phyloP scores from a whole-genome alignment of 2,329 filamentous ascomycete species.

The Kalaharituber pfeilii region DNA sequence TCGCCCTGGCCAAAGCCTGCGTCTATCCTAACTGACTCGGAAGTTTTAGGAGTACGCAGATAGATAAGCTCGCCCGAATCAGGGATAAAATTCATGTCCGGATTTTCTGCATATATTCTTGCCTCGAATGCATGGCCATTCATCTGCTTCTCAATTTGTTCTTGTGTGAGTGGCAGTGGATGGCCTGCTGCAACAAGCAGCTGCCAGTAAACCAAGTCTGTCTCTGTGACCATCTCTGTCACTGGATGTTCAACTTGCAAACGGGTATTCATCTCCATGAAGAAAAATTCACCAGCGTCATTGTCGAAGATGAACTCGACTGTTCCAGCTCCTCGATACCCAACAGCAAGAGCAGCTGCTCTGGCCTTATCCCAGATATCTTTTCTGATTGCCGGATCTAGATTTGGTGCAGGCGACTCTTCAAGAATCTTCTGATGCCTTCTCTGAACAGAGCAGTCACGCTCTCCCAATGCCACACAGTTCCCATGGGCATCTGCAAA shows the following conservation, averaged over 20 bases:
- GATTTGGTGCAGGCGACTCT: conserved; percentile 62
- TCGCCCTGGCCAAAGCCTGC: conserved; percentile 84
- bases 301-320: conserved; percentile 85
- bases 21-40: conserved; percentile 69
- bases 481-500: conserved; percentile 69
- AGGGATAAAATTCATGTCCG: conserved; percentile 77
- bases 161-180: conserved; percentile 47
- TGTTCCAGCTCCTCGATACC: conserved; percentile 78
- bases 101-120: conserved; percentile 90
- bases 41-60: conserved; percentile 51
- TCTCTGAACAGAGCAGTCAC: conserved; percentile 75
- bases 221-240: conserved; percentile 58
- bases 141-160: conserved; percentile 52
- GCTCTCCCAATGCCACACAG: conserved; percentile 68
- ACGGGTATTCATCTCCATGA: conserved; percentile 64
- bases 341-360: conserved; percentile 52
- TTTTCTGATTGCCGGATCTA: conserved; percentile 40
- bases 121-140: conserved; percentile 84
- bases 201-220: conserved; percentile 88
- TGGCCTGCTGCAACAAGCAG: conserved; percentile 64
- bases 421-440: conserved; percentile 84
- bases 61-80: conserved; percentile 81
- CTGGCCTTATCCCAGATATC: conserved; percentile 50
- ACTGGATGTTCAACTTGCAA: conserved; percentile 96
- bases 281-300: conserved; percentile 62